Conservation (phyloP, 2,329 filamentous ascomycete species). For the Phialocephala subalpina region DNA sequence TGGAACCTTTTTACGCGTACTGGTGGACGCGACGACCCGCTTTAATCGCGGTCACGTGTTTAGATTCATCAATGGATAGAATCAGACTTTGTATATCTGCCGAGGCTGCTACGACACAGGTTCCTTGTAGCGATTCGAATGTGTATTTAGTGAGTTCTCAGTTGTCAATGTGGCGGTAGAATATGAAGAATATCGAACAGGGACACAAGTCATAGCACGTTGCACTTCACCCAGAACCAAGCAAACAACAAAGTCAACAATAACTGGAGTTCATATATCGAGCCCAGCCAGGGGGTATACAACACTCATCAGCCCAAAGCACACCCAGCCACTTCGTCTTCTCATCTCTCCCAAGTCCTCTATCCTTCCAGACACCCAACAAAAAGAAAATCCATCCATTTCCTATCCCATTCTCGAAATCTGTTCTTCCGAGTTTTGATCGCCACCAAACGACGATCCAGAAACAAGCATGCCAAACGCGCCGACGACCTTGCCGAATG, state of each 20-base stretch:
- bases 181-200: too few relatives aligned
- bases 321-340: constrained; percentile 9
- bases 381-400: constrained; percentile 11
- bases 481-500: background rate
- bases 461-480: constrained; percentile 1
- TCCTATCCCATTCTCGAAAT: background rate
- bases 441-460: constrained; percentile 13
- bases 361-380: constrained; percentile 1
- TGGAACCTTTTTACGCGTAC: too few relatives aligned
- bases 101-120: too few relatives aligned
- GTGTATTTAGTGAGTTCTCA: too few relatives aligned
- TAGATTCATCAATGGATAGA: too few relatives aligned
- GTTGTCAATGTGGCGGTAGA: too few relatives aligned
- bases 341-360: background rate
- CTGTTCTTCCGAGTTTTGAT: background rate
- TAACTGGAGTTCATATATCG: constrained; percentile 9
- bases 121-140: too few relatives aligned
- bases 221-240: background rate
- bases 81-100: too few relatives aligned
- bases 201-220: background rate
- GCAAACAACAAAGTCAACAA: background rate
- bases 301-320: background rate
- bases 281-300: constrained; percentile 6
- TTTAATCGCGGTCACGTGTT: too few relatives aligned
- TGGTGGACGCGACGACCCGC: too few relatives aligned